Percentiles rank a stretch among this genome's conserved stretches.
Evolutionary conservation across 371 early-diverging fungal genomes (phyloP).

Genomic region (Dichotomocladium elegans): DNA sequence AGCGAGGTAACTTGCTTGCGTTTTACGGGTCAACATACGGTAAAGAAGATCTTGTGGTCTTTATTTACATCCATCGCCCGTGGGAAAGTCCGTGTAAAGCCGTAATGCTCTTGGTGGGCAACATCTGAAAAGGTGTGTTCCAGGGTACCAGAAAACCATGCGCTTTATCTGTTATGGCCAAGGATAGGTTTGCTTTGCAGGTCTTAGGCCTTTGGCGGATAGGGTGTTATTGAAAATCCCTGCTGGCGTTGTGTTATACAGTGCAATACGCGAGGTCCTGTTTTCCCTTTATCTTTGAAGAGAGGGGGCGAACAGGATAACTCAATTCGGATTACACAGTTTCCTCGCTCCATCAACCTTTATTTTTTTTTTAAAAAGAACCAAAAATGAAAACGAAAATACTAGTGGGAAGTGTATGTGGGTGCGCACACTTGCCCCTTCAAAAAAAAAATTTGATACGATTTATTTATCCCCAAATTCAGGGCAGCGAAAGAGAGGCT

Average conservation of each 20-base stretch:
- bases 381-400: too few relatives aligned
- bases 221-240: background rate
- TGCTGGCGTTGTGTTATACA: background rate
- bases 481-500: too few relatives aligned
- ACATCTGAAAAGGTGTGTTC: background rate
- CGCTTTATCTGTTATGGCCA: background rate
- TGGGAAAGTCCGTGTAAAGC: background rate
- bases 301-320: too few relatives aligned
- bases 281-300: too few relatives aligned
- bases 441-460: too few relatives aligned
- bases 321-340: background rate
- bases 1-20: background rate
- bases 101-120: background rate
- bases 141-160: background rate
- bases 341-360: background rate
- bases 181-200: background rate
- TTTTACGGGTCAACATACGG: conserved; percentile 1
- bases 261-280: background rate
- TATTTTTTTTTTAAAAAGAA: background rate
- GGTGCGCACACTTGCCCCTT: too few relatives aligned
- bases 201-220: background rate
- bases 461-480: too few relatives aligned
- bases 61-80: background rate
- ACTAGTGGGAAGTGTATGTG: too few relatives aligned
- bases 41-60: background rate